Percentiles rank a stretch among this genome's conserved stretches.
Conservation (phyloP, 2,329 filamentous ascomycete genomes). For the Aspergillus puulaauensis region DNA sequence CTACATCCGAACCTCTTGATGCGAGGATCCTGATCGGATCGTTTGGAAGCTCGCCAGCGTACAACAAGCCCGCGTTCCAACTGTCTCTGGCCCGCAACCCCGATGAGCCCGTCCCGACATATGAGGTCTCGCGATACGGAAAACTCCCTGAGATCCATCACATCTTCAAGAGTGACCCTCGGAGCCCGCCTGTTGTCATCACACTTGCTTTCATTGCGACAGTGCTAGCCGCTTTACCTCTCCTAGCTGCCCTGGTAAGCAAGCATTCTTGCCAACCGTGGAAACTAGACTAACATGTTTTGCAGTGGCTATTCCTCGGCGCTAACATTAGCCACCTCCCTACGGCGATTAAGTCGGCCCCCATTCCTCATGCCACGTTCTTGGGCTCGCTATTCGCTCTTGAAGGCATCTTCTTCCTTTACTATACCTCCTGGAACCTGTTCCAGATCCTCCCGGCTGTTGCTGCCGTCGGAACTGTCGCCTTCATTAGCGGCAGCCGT, state of each 20-base stretch:
- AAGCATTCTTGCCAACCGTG: neutral
- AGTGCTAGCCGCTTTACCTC: constrained; percentile 71
- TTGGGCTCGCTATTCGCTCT: constrained; percentile 83
- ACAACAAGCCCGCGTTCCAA: constrained; percentile 70
- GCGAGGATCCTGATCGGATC: constrained; percentile 85
- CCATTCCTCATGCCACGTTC: constrained; percentile 79
- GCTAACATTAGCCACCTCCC: constrained; percentile 77
- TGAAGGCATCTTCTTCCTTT: constrained; percentile 90
- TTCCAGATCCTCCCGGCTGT: constrained; percentile 83
- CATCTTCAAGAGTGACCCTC: constrained; percentile 77
- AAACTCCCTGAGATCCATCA: constrained; percentile 85
- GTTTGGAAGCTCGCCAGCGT: constrained; percentile 71
- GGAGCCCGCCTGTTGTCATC: constrained; percentile 76
- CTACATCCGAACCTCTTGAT: constrained; percentile 64
- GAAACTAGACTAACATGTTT: neutral
- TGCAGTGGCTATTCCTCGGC: constrained; percentile 77
- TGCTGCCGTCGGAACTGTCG: constrained; percentile 64
- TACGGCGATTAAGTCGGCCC: constrained; percentile 72
- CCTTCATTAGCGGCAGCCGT: constrained; percentile 83
- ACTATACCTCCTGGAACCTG: constrained; percentile 88
- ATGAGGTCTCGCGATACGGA: constrained; percentile 77
- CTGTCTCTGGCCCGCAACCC: constrained; percentile 66
- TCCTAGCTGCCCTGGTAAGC: constrained; percentile 68
- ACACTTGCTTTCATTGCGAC: constrained; percentile 74
- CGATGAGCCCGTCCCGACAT: constrained; percentile 57